Percentiles rank a stretch among this genome's conserved stretches.
Evolutionary conservation across 441 rosid genomes (phyloP).

Genomic region (Pelargonium myrrhifolium): DNA sequence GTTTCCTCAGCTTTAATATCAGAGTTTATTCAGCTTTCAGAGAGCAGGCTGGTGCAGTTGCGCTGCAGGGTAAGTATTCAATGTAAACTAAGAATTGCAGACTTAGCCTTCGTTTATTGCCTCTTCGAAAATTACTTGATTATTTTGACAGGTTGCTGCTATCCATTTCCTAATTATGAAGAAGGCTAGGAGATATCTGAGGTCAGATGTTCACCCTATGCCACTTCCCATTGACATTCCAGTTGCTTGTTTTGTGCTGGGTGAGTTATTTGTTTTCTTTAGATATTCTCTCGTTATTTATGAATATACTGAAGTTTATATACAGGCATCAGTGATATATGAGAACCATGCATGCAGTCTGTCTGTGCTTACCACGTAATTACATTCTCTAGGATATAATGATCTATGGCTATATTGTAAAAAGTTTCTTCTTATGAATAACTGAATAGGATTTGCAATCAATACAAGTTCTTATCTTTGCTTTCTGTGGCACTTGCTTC

Average conservation of each 20-base stretch:
- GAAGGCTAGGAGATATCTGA: conserved; percentile 23
- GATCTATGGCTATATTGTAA: neutral
- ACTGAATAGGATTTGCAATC: neutral
- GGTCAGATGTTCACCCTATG: conserved; percentile 22
- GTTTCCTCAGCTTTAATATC: conserved; percentile 39
- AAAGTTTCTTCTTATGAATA: neutral
- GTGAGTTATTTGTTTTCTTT: conserved; percentile 37
- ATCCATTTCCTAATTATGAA: conserved; percentile 55
- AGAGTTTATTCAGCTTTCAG: conserved; percentile 27
- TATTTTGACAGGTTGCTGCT: conserved; percentile 49
- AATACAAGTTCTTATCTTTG: neutral
- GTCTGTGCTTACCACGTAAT: neutral
- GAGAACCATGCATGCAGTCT: neutral
- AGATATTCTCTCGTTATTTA: neutral
- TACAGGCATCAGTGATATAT: neutral
- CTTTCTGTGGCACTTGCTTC: neutral
- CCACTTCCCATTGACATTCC: conserved; percentile 49
- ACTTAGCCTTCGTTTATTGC: neutral
- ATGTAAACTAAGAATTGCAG: neutral
- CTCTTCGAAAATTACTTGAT: conserved; percentile 1
- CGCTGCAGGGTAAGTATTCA: conserved; percentile 53
- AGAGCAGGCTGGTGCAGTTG: conserved; percentile 33
- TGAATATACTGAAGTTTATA: neutral
- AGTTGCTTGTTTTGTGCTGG: conserved; percentile 66
- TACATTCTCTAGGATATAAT: neutral